Conservation (phyloP, 2,329 filamentous ascomycete species). For the Fusarium coffeatum region DNA sequence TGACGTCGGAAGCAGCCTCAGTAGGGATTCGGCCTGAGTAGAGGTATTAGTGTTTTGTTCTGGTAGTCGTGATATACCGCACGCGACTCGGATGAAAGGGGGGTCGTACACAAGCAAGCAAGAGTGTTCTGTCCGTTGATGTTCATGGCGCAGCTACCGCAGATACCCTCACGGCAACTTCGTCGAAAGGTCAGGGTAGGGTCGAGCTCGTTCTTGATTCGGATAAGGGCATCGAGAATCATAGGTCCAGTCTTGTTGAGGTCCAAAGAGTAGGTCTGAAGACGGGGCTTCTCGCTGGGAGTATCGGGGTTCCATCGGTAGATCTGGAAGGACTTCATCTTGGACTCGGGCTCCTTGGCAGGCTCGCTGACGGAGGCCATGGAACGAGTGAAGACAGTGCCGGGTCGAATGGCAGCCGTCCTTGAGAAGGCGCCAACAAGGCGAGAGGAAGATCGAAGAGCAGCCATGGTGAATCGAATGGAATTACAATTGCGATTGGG, state of each 20-base stretch:
- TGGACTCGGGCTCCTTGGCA: conserved; percentile 71
- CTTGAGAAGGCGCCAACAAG: conserved; percentile 61
- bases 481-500: conserved; percentile 29
- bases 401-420: conserved; percentile 55
- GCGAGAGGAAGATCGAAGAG: conserved; percentile 70
- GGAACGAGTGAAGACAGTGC: conserved; percentile 60
- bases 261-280: conserved; percentile 95
- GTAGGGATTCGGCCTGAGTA: conserved; percentile 87
- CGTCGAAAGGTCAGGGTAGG: conserved; percentile 95
- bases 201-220: conserved; percentile 99
- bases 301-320: conserved; percentile 98
- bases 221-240: conserved; percentile 95
- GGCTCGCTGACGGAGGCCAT: conserved; percentile 70
- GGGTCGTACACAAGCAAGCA: conserved; percentile 86
- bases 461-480: conserved; percentile 62
- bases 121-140: conserved; percentile 99
- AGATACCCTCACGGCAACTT: conserved; percentile 98
- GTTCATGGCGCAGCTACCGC: conserved; percentile 99
- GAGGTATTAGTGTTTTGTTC: conserved; percentile 27
- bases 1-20: conserved; percentile 81
- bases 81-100: conserved; percentile 18
- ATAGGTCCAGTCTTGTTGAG: conserved; percentile 99
- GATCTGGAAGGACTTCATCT: conserved; percentile 95
- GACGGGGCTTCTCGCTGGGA: conserved; percentile 90
- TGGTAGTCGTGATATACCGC: conserved; percentile 45